phyloP scores from a whole-genome alignment of 768 basidiomycete genomes.

The Clavaria fumosa region DNA sequence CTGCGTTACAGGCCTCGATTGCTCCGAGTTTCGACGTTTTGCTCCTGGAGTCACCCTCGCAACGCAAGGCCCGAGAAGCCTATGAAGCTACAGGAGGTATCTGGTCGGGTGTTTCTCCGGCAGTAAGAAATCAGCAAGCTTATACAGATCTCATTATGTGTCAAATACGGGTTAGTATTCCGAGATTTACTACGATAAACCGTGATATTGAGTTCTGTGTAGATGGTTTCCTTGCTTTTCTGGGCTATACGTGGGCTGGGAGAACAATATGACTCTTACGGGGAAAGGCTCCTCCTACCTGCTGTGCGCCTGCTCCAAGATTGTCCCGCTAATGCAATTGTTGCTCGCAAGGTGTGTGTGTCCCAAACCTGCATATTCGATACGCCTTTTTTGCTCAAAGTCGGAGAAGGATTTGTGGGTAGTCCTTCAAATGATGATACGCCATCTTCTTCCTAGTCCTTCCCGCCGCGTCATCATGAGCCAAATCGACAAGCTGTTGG shows the following conservation, averaged over 20 bases:
- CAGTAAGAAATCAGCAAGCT: slow-evolving; percentile 52
- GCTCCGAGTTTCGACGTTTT: slow-evolving; percentile 69
- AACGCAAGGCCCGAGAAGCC: slow-evolving; percentile 60
- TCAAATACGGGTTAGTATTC: slow-evolving; percentile 69
- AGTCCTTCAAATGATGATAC: too few relatives aligned
- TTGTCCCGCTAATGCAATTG: slow-evolving; percentile 74
- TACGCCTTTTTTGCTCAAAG: too few relatives aligned
- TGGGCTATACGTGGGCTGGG: slow-evolving; percentile 59
- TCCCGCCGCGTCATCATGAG: slow-evolving; percentile 66
- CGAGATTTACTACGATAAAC: slow-evolving; percentile 1
- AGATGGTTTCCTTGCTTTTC: slow-evolving; percentile 87
- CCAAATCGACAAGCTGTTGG: slow-evolving; percentile 78
- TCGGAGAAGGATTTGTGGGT: slow-evolving; percentile 87
- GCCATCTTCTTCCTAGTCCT: slow-evolving; percentile 72
- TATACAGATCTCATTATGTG: slow-evolving; percentile 77
- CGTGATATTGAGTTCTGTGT: slow-evolving; percentile 18
- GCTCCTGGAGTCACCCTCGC: slow-evolving; percentile 65
- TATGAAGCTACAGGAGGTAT: slow-evolving; percentile 67
- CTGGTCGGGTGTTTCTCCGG: slow-evolving; percentile 71
- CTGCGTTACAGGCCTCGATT: slow-evolving; percentile 55
- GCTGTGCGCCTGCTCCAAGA: slow-evolving; percentile 85
- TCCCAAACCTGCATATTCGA: not conserved
- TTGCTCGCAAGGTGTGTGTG: slow-evolving; percentile 67
- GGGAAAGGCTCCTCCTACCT: slow-evolving; percentile 65
- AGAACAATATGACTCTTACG: slow-evolving; percentile 55